phyloP scores from a whole-genome alignment of 2,329 filamentous ascomycete genomes.

The Metarhizium humberi region DNA sequence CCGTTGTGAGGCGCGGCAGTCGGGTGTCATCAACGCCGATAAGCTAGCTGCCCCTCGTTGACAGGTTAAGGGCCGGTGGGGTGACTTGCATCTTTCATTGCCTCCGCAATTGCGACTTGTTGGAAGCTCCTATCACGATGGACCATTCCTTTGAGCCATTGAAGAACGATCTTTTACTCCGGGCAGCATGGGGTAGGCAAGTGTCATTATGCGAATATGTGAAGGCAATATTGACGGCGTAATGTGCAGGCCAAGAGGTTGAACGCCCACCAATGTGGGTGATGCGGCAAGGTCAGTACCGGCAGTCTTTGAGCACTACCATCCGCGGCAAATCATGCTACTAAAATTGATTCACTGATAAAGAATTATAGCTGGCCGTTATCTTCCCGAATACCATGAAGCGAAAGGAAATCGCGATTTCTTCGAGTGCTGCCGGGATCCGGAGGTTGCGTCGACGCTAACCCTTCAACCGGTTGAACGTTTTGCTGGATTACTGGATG shows the following conservation, averaged over 20 bases:
- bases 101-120: neutral
- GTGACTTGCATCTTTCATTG: neutral
- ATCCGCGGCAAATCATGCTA: neutral
- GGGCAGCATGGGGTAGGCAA: conserved; percentile 75
- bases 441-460: conserved; percentile 85
- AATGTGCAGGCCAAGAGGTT: conserved; percentile 65
- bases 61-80: neutral
- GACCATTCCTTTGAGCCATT: conserved; percentile 67
- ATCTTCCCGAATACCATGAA: conserved; percentile 95
- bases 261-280: conserved; percentile 96
- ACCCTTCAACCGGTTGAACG: conserved; percentile 94
- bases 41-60: neutral
- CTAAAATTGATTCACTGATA: neutral
- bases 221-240: neutral
- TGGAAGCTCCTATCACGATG: conserved; percentile 38
- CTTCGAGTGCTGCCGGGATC: conserved; percentile 92
- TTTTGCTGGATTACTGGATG: conserved; percentile 82
- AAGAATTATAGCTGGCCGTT: conserved; percentile 65
- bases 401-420: conserved; percentile 88
- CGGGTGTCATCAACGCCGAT: neutral
- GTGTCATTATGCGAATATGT: neutral
- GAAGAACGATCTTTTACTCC: conserved; percentile 85
- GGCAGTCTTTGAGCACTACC: neutral
- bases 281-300: conserved; percentile 81
- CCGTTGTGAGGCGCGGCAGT: neutral